These are phyloP conservation scores for Pugionium dolabratum DNA, from an alignment of 345 rosid species.

Conservation along the genomic window DNA sequence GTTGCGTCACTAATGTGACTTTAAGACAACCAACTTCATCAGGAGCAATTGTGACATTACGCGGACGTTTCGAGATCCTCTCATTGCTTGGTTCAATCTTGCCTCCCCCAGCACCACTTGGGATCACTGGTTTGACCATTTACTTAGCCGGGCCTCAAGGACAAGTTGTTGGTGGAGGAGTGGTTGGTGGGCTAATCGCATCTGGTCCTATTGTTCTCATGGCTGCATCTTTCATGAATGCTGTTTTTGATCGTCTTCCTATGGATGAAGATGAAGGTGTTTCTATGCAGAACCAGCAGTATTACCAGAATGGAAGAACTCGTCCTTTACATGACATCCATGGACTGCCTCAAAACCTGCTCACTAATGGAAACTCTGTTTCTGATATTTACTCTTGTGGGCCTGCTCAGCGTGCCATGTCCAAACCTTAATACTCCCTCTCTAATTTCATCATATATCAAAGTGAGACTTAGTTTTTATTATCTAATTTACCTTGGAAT, in stretches of 20 bases:
- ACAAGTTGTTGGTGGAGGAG: conserved; percentile 90
- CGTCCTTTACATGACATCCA: conserved; percentile 62
- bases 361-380: conserved; percentile 52
- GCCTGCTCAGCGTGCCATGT: conserved; percentile 46
- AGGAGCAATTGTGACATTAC: conserved; percentile 87
- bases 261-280: conserved; percentile 67
- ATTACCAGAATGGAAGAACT: conserved; percentile 57
- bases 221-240: conserved; percentile 94
- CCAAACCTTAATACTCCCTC: conserved; percentile 47
- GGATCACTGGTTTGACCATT: conserved; percentile 79
- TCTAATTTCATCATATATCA: conserved; percentile 4
- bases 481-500: conserved; percentile 29
- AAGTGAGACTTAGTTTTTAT: conserved; percentile 1
- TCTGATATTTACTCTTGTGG: conserved; percentile 76
- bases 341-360: conserved; percentile 73
- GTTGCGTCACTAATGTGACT: conserved; percentile 85
- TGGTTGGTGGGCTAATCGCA: conserved; percentile 80
- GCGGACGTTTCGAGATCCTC: conserved; percentile 93
- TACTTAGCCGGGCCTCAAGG: conserved; percentile 92
- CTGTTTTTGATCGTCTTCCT: conserved; percentile 86
- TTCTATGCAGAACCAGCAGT: conserved; percentile 49
- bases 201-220: conserved; percentile 91
- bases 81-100: conserved; percentile 86
- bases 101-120: conserved; percentile 90
- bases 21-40: conserved; percentile 80